A percentile compares a stretch with the other conserved stretches of the same genome.
phyloP scores from a whole-genome alignment of 164 flowering plant genomes.

The Magnolia kwangsiensis region DNA sequence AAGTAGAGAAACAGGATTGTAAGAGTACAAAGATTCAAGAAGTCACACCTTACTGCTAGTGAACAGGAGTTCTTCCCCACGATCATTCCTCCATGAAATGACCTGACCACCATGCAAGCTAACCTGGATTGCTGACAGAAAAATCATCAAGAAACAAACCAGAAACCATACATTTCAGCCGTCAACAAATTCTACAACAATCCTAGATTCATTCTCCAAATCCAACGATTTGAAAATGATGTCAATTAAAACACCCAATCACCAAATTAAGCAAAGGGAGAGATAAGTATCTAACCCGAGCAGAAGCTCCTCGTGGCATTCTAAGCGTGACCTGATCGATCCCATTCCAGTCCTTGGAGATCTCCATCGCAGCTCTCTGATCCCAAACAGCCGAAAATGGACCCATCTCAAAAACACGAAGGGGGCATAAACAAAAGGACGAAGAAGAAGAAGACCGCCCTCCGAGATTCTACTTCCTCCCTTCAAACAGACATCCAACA shows the following conservation, averaged over 20 bases:
- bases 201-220: not conserved
- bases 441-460: not conserved
- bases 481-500: not conserved
- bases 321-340: slow-evolving; percentile 70
- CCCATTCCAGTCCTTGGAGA: slow-evolving; percentile 83
- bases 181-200: not conserved
- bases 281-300: slow-evolving; percentile 45
- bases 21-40: not conserved
- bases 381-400: slow-evolving; percentile 77
- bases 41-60: slow-evolving; percentile 78
- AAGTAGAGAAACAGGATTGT: not conserved
- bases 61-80: slow-evolving; percentile 89
- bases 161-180: slow-evolving; percentile 1
- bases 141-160: slow-evolving; percentile 14
- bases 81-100: slow-evolving; percentile 78
- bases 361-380: slow-evolving; percentile 53
- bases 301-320: slow-evolving; percentile 73
- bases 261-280: not conserved
- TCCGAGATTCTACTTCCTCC: slow-evolving; percentile 1
- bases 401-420: slow-evolving; percentile 48
- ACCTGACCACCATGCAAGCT: slow-evolving; percentile 92
- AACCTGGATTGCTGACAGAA: slow-evolving; percentile 45
- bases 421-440: not conserved
- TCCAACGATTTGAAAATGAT: not conserved
- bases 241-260: not conserved